A percentile compares a stretch with the other conserved stretches of the same genome.
These are phyloP conservation scores for Cerrena zonata DNA, from an alignment of 1,284 basidiomycete species.

Conservation along the genomic window DNA sequence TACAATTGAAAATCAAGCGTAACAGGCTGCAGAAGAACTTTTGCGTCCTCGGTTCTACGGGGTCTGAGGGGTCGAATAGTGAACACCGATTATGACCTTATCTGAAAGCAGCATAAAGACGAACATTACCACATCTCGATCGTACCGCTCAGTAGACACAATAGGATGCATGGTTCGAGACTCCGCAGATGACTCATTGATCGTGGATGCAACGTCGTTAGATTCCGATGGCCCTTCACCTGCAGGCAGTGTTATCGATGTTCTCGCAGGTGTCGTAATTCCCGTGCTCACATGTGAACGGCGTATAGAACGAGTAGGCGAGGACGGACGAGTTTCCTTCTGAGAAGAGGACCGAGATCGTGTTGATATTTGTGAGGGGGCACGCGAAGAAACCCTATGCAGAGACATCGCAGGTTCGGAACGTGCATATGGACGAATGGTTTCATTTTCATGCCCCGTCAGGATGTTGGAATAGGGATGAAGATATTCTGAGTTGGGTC, in stretches of 20 bases:
- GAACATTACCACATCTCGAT: background rate
- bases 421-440: background rate
- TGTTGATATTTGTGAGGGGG: background rate
- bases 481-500: background rate
- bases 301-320: too few species aligned
- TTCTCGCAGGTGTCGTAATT: background rate
- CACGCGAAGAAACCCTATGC: background rate
- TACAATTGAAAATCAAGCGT: conserved; percentile 2
- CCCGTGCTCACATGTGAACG: background rate
- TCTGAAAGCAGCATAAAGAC: background rate
- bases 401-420: background rate
- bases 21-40: background rate
- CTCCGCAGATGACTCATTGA: background rate
- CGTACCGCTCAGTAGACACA: background rate
- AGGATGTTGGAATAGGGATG: background rate
- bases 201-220: background rate
- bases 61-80: background rate
- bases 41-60: background rate
- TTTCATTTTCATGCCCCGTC: background rate
- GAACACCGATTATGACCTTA: background rate
- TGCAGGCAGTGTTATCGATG: background rate
- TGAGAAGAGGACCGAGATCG: background rate
- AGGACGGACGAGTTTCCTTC: background rate
- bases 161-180: background rate
- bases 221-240: background rate